A percentile compares a stretch with the other conserved stretches of the same genome.
phyloP scores from a whole-genome alignment of 805 yeast species.

The Starmerella apis region DNA sequence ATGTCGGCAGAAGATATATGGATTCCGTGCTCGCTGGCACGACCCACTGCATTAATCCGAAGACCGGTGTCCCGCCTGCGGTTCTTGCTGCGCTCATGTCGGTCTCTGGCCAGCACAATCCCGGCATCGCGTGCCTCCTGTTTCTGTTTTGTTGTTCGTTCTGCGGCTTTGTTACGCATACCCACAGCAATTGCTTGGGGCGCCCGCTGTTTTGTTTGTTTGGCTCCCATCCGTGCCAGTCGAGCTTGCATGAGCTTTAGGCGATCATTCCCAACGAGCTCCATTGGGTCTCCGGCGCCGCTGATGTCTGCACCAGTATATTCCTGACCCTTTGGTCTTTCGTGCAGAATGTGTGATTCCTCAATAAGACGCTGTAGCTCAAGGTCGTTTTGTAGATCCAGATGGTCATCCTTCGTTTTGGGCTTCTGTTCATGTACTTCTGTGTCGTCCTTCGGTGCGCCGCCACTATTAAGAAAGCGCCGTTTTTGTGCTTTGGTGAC shows the following conservation, averaged over 20 bases:
- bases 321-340: slow-evolving; percentile 24
- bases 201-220: slow-evolving; percentile 53
- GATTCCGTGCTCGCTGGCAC: slow-evolving; percentile 25
- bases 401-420: slow-evolving; percentile 32
- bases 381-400: slow-evolving; percentile 53
- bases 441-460: slow-evolving; percentile 29
- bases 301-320: slow-evolving; percentile 32
- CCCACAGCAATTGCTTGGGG: slow-evolving; percentile 87
- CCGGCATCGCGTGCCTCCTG: slow-evolving; percentile 83
- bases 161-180: slow-evolving; percentile 50
- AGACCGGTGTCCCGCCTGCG: slow-evolving; percentile 64
- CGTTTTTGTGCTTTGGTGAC: slow-evolving; percentile 24
- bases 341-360: slow-evolving; percentile 54
- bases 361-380: slow-evolving; percentile 55
- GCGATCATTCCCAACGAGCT: slow-evolving; percentile 34
- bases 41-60: slow-evolving; percentile 38
- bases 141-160: slow-evolving; percentile 45
- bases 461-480: slow-evolving; percentile 24
- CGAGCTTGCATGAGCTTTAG: slow-evolving; percentile 33
- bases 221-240: slow-evolving; percentile 30
- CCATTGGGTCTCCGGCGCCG: slow-evolving; percentile 28
- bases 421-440: slow-evolving; percentile 8
- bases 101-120: slow-evolving; percentile 60
- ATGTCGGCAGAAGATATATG: slow-evolving; percentile 22
- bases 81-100: slow-evolving; percentile 35